Conservation (phyloP, 2,329 filamentous ascomycete genomes). For the Tolypocladium amazonense region DNA sequence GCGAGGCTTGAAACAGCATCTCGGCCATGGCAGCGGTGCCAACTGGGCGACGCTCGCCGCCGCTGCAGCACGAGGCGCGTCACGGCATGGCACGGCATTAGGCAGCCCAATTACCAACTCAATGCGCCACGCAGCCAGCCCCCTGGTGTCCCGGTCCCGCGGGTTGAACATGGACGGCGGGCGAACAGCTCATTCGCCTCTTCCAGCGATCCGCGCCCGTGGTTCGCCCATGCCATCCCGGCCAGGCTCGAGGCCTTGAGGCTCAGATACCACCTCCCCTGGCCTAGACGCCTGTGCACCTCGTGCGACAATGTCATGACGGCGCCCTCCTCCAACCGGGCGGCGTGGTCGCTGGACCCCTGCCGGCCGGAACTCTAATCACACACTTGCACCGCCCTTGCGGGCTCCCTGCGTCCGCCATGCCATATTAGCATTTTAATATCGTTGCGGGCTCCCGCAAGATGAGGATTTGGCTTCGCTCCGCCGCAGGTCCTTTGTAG, state of each 20-base stretch:
- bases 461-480: neutral
- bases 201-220: neutral
- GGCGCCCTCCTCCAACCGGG: neutral
- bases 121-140: neutral
- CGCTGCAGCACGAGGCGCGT: neutral
- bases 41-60: neutral
- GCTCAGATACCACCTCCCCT: neutral
- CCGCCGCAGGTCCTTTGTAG: neutral
- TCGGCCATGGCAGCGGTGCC: neutral
- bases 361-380: neutral
- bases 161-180: neutral
- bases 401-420: neutral
- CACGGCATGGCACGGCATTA: neutral
- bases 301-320: neutral
- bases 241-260: neutral
- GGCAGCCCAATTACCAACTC: neutral
- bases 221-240: neutral
- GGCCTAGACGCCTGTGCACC: neutral
- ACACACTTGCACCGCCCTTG: neutral
- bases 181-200: neutral
- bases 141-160: neutral
- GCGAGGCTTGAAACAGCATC: neutral
- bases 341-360: neutral
- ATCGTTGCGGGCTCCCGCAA: neutral
- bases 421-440: neutral